Base-by-base conservation (phyloP, 2,329 filamentous ascomycete species). In the Ascochyta clinopodiicola region DNA sequence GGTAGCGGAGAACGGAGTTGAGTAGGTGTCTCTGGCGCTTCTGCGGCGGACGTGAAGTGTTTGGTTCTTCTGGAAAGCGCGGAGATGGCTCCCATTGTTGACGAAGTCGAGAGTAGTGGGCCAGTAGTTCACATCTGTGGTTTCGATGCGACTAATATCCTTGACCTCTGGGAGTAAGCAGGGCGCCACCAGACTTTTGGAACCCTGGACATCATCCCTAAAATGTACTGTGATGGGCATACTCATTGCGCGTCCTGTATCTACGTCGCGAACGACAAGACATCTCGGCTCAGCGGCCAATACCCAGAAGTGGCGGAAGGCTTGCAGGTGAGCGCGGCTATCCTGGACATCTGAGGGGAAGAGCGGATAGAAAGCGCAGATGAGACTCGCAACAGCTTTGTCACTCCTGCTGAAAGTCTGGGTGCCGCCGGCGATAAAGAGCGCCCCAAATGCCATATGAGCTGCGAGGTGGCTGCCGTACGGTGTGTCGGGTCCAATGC, bases 291-390 rank as follows among this genome's bases (percentile, higher is more conserved):
- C 95, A 0, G 91, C 89, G 1, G 95, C 95, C 3, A 99, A 82
- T 10, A 96, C 94, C 95, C 95, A 99, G 70, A 99, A 90, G 76
- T 99, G 94, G 5, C 96, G 87, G 79, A 99, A 95, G 3, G 96
- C 95, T 78, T 99, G 95, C 6, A 99, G 82, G 68, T 99, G 95
- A 10, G 92, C 92, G 62, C 91, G 89, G 71, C 98, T 98, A 77
- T 99, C 95, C 68, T 96, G 89, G 2, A 98, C 91, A 27, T 86
- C 89, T 9, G 86, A 89, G 0, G 95, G 95, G 72, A 96, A 97
- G 19, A 97, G 83, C 0, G 95, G 95, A 70, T 99, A 99, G 74
- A 99, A 96, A 1, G 95, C 89, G 38, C 95, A 88, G 7, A 99
- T 85, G 6, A 99, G 81, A 12, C 91, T 86, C 1, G 92, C 94